These are phyloP conservation scores for Lentinula detonsa DNA, from an alignment of 768 basidiomycete species.

Conservation along the genomic window DNA sequence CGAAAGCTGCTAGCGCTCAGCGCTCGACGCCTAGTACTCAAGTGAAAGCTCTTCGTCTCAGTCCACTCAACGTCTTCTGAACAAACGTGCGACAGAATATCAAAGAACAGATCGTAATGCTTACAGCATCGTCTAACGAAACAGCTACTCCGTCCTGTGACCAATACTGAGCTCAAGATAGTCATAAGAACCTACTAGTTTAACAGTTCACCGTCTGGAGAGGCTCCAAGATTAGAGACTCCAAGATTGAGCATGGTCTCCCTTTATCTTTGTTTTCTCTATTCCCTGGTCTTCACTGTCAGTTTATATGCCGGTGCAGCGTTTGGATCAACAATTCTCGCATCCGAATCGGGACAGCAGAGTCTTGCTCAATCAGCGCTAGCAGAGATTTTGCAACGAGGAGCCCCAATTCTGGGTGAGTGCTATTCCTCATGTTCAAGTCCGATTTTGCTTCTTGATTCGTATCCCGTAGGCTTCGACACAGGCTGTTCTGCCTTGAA, in stretches of 20 bases:
- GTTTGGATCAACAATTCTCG: background rate
- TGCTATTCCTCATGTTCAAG: background rate
- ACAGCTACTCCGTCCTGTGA: no score
- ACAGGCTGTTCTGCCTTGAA: constrained; percentile 10
- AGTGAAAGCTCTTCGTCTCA: no score
- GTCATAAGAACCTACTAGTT: no score
- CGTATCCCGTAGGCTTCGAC: constrained; percentile 10
- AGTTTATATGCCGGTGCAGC: background rate
- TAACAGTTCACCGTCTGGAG: no score
- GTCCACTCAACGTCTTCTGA: no score
- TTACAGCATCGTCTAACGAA: no score
- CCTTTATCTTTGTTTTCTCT: background rate
- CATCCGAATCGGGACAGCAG: constrained; percentile 6
- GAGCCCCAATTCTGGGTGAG: constrained; percentile 16
- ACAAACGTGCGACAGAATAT: no score
- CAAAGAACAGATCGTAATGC: no score
- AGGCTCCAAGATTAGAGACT: background rate
- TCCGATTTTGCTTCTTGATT: background rate
- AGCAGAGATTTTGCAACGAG: constrained; percentile 13
- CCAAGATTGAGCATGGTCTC: background rate
- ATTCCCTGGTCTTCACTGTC: background rate
- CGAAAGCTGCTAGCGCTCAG: no score
- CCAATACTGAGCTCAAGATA: no score
- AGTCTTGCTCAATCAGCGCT: constrained; percentile 12
- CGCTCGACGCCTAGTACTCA: no score